Conservation (phyloP, 2,329 filamentous ascomycete species). For the Diaporthe sp. region DNA sequence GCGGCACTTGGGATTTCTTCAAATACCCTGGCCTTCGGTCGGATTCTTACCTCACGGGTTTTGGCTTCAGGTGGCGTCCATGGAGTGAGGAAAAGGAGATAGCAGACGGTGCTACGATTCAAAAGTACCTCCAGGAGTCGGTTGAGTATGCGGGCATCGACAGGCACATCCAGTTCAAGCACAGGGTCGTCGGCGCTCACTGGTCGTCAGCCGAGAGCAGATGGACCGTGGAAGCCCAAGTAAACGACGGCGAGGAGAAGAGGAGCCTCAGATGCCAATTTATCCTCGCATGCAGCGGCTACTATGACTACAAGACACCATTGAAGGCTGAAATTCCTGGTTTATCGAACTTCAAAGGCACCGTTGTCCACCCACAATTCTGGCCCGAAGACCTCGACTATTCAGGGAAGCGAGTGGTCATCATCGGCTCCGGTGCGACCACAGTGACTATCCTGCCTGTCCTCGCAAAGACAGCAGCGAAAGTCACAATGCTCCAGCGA, state of each 20-base stretch:
- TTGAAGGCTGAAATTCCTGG: slow-evolving; percentile 74
- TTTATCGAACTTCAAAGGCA: slow-evolving; percentile 75
- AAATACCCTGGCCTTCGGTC: slow-evolving; percentile 81
- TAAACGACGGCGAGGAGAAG: slow-evolving; percentile 46
- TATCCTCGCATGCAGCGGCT: slow-evolving; percentile 73
- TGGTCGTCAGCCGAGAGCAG: slow-evolving; percentile 69
- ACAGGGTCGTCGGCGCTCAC: slow-evolving; percentile 61
- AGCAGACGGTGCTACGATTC: slow-evolving; percentile 65
- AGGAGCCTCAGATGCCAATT: slow-evolving; percentile 60
- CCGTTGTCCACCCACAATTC: slow-evolving; percentile 78
- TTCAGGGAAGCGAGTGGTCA: slow-evolving; percentile 74
- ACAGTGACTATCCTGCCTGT: slow-evolving; percentile 82
- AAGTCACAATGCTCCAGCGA: slow-evolving; percentile 85
- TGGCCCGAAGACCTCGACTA: slow-evolving; percentile 80
- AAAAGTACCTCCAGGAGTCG: slow-evolving; percentile 67
- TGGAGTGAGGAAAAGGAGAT: slow-evolving; percentile 72
- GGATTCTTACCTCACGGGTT: slow-evolving; percentile 73
- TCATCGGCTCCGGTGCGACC: slow-evolving; percentile 85
- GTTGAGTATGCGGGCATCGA: slow-evolving; percentile 65
- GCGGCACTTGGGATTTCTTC: slow-evolving; percentile 86
- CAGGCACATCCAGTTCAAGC: slow-evolving; percentile 65
- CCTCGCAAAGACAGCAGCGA: slow-evolving; percentile 73
- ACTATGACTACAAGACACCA: slow-evolving; percentile 79
- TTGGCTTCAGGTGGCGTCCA: slow-evolving; percentile 79
- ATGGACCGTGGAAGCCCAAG: slow-evolving; percentile 66